Conservation (phyloP, 2,329 filamentous ascomycete species). For the Pseudocercospora cruenta region DNA sequence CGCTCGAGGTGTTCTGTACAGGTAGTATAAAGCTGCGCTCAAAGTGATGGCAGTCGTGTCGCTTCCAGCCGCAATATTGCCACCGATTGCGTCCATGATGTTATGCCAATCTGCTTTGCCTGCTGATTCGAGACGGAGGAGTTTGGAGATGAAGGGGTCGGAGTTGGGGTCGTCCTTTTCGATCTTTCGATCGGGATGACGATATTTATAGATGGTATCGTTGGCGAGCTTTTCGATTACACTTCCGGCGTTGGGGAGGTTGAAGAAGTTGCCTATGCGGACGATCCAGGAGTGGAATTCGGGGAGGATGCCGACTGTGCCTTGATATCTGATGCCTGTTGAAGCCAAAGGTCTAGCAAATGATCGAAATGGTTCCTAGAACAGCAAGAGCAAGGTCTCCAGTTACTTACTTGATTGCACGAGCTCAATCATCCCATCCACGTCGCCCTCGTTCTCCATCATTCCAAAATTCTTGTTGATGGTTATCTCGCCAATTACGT, state of each 20-base stretch:
- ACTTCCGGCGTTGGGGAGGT: slow-evolving; percentile 20
- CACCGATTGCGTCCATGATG: slow-evolving; percentile 40
- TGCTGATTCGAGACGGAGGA: slow-evolving; percentile 39
- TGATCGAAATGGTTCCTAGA: background rate
- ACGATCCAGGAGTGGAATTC: slow-evolving; percentile 41
- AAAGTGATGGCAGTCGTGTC: slow-evolving; percentile 38
- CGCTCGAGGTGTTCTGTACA: slow-evolving; percentile 40
- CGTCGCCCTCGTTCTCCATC: slow-evolving; percentile 38
- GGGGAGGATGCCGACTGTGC: slow-evolving; percentile 46
- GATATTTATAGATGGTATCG: slow-evolving; percentile 40
- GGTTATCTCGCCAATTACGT: slow-evolving; percentile 48
- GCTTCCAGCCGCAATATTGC: slow-evolving; percentile 45
- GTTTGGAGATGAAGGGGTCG: slow-evolving; percentile 41
- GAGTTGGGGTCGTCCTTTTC: slow-evolving; percentile 32
- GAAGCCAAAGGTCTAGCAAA: background rate
- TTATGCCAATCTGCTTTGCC: slow-evolving; percentile 38
- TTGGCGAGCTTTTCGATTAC: slow-evolving; percentile 18
- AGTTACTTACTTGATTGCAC: background rate
- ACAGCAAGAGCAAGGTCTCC: background rate
- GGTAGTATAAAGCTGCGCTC: slow-evolving; percentile 42
- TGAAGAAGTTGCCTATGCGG: slow-evolving; percentile 43
- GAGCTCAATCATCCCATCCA: slow-evolving; percentile 41
- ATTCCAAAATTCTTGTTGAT: slow-evolving; percentile 45
- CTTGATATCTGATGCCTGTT: slow-evolving; percentile 36
- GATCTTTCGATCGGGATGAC: slow-evolving; percentile 38